Conservation (phyloP, 2,329 filamentous ascomycete species). For the Alternaria ethzedia region DNA sequence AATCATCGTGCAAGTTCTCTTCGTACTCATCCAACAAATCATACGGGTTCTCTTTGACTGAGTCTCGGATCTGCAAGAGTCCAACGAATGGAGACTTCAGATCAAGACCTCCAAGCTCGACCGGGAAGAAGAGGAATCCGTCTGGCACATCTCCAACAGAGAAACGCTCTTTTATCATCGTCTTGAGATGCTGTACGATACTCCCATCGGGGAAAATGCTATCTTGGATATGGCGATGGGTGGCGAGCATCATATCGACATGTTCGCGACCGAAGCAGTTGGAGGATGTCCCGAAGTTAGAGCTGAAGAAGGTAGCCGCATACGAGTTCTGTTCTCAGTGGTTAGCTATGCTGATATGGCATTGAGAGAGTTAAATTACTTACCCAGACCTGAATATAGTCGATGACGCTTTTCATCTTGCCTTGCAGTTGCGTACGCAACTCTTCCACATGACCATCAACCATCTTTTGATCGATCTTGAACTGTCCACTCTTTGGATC, state of each 20-base stretch:
- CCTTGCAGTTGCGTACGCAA: conserved; percentile 36
- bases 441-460: conserved; percentile 39
- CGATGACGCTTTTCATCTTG: conserved; percentile 42
- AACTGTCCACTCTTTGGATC: conserved; percentile 35
- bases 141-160: conserved; percentile 55
- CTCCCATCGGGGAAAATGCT: conserved; percentile 52
- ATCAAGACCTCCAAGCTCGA: conserved; percentile 59
- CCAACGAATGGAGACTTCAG: conserved; percentile 59
- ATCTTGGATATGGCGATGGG: conserved; percentile 58
- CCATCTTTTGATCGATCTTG: conserved; percentile 43
- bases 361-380: no score
- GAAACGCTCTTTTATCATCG: conserved; percentile 61
- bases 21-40: conserved; percentile 52
- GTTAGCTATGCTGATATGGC: no score
- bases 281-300: conserved; percentile 60
- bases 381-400: conserved; percentile 37
- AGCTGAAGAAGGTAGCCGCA: conserved; percentile 59
- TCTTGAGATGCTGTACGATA: conserved; percentile 50
- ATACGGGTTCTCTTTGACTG: conserved; percentile 44
- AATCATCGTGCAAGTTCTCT: conserved; percentile 44
- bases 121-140: conserved; percentile 61
- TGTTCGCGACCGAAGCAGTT: conserved; percentile 61
- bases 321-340: conserved; percentile 64
- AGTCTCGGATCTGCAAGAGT: conserved; percentile 53
- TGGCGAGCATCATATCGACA: conserved; percentile 60